Base-by-base conservation (phyloP, 2,329 filamentous ascomycete species). In the Aspergillus texensis region DNA sequence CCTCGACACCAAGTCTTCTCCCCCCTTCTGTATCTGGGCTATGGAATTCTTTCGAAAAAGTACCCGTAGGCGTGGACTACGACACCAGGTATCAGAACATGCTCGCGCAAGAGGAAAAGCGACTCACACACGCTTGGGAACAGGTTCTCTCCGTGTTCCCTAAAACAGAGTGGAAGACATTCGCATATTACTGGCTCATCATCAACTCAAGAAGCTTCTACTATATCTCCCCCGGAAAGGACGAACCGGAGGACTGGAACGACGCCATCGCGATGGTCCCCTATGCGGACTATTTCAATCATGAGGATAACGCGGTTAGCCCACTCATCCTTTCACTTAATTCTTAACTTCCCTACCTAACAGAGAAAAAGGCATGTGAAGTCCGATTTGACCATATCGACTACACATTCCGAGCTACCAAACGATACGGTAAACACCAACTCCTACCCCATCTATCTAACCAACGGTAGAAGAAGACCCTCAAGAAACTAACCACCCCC, bases 161-260 rank as follows among this genome's bases (percentile, higher is more conserved):
- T 0, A 65, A 75, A 2, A 71, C 75, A 0, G 71, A 78, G 8
- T 78, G 78, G 67, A 65, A 77, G 12, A 68, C 71, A 3, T 87
- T 83, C 66, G 74, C 75, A 6, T 86, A 87, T 70, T 80, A 82
- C 68, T 88, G 86, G 86, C 76, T 85, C 26, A 82, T 87, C 50
- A 80, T 86, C 21, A 86, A 86, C 69, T 86, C 84, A 2, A 77
- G 86, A 65, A 84, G 82, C n/a, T 88, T 88, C 68, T 86, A 85
- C 70, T 87, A 85, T 78, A 77, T 83, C 24, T 79, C 74, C 46
- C 77, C 76, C 9, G 80, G 70, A 28, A 73, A 58, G 65, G 65
- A 73, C 6, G 67, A 69, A n/a, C 72, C 72, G 14, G 67, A 70
- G 28, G 72, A 77, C 36, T 72, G 70, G 57, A 78, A 79, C 58